Evolutionary conservation across 2,329 filamentous ascomycete species (phyloP), one percentile per base, ranked within the genome.

Genomic region (Botrytis medusae): DNA sequence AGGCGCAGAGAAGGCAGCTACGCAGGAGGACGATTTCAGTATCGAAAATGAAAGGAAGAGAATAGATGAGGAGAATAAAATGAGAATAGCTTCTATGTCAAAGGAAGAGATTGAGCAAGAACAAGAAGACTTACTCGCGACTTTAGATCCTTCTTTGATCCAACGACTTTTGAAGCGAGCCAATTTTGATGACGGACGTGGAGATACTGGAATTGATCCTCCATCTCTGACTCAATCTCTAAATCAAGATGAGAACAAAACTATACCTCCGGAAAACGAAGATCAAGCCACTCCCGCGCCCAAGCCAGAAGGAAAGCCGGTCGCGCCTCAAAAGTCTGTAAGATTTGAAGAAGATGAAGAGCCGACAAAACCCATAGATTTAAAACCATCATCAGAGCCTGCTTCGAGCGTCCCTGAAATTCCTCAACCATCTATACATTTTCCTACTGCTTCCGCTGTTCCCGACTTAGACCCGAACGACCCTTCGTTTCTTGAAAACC

Each of bases 41-140:
- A 84, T 85, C 60, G 82, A 86, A 18, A 85, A 87, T 61, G 94
- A 97, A 79, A 90, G 89, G 79, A 84, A 84, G 75, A 86, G 87
- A 8, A 98, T 99, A 81, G 92, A 95, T 79, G 87, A 90, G 77
- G 94, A 98, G 81, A 99, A 98, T 79, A 88, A 84, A 62, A 87
- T 90, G 73, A 88, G 88, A 74, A 82, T 99, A 64, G 90, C 90
- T 22, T 85, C 86, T 40, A 98, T 99, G 96, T 92, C 92, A 1
- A 84, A 89, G 0, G 88, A 89, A 54, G 93, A 98, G 82, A 97
- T 98, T 74, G 90, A 92, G 75, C 86, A 91, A 77, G 94, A 96
- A 74, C 89, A 92, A 61, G 86, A 89, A 74, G 95, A 98, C 77
- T 84, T 99, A n/a, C 86, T 97, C 80, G 87, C 86, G n/a, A 89